Base-by-base conservation (phyloP, 225 moss, liverwort and hornwort genomes). In the Physcomitrium patens region DNA sequence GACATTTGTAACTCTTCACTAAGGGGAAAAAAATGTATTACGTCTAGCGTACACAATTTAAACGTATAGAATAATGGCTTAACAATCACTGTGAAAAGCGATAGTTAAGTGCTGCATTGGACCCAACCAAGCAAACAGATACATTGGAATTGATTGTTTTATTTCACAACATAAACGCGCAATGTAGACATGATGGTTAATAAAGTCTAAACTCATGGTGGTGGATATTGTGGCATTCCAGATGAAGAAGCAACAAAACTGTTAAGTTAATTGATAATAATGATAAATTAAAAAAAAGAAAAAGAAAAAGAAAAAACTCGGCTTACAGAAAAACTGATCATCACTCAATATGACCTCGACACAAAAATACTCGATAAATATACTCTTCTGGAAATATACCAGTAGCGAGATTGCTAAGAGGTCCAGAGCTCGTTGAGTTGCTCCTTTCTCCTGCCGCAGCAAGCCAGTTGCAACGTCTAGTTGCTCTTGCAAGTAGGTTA, bases 361-460 rank as follows among this genome's bases (percentile, higher is more conserved):
- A 60, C 45, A 58, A 60, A 41, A 51, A 5, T 18, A 47, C 0
- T 18, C 72, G 63, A 68, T 51, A 62, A 54, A 73, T 42, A 24
- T 61, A 44, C 23, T 12, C 37, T 69, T 67, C 31, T 17, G 60
- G 73, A 31, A 16, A 63, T 64, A 16, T 78, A 88, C 88, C 85
- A 85, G 27, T 74, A 85, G 77, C 69, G 80, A 82, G 72, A 66
- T 80, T 61, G 82, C 78, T 46, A 85, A 88, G 69, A 88, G 80
- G 63, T 80, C 70, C 60, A 82, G 63, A 28, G 76, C 82, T 73
- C 83, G 76, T 80, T 80, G 72, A 11, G 80, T 85, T 51, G 82
- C 78, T 78, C 76, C 83, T 54, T 74, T 76, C 63, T 85, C 88
- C 67, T 83, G 76, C 67, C 74, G 78, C 64, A 81, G 67, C 48